Conservation (phyloP, 2,329 filamentous ascomycete species). For the Aspergillus sp. region DNA sequence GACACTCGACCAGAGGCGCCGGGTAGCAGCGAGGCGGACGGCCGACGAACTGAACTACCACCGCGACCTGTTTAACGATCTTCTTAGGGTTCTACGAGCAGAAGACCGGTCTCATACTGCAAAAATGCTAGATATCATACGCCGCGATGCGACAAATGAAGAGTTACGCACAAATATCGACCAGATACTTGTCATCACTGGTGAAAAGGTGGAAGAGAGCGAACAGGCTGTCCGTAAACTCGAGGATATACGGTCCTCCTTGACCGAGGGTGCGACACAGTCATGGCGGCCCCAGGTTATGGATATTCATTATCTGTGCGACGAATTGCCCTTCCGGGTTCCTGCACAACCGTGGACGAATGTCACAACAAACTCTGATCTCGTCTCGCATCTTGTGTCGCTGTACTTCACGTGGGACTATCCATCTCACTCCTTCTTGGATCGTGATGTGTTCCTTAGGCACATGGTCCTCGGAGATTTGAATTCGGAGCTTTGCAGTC, state of each 20-base stretch:
- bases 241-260: constrained; percentile 31
- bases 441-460: constrained; percentile 71
- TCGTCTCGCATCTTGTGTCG: constrained; percentile 79
- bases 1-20: constrained; percentile 54
- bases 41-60: constrained; percentile 41
- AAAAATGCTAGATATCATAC: constrained; percentile 36
- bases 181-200: constrained; percentile 25
- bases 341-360: constrained; percentile 67
- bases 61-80: constrained; percentile 38
- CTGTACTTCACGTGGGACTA: constrained; percentile 97
- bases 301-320: constrained; percentile 42
- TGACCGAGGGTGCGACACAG: constrained; percentile 30
- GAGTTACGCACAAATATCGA: constrained; percentile 38
- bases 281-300: constrained; percentile 40
- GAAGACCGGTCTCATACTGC: constrained; percentile 30
- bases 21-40: constrained; percentile 41
- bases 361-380: constrained; percentile 71
- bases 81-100: constrained; percentile 35
- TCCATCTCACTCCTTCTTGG: constrained; percentile 78
- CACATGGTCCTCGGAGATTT: constrained; percentile 35
- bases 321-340: constrained; percentile 34
- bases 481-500: constrained; percentile 73
- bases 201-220: constrained; percentile 12
- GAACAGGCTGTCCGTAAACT: constrained; percentile 24
- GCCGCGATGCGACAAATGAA: constrained; percentile 33